Conservation (phyloP, 148 eudicot genomes). For the Oxyria digyna region DNA sequence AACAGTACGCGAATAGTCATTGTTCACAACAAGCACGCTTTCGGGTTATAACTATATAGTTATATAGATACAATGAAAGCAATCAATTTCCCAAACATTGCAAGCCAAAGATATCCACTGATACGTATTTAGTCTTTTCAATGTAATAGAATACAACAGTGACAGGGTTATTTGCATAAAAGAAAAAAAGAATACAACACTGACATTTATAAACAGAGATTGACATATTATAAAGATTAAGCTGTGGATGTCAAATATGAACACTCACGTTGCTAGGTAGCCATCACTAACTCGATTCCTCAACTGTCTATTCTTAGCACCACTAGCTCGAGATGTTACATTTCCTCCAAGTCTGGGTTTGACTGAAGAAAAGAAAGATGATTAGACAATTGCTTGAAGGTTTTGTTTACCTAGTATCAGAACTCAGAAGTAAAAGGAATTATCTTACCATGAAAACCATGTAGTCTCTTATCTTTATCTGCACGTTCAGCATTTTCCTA, state of each 20-base stretch:
- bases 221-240: not conserved
- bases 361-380: conserved; percentile 24
- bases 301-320: conserved; percentile 28
- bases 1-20: not conserved
- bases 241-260: not conserved
- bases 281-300: conserved; percentile 45
- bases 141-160: not conserved
- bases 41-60: not conserved
- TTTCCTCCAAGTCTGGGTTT: conserved; percentile 38
- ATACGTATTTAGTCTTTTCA: not conserved
- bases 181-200: no score
- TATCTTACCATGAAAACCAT: conserved; percentile 55
- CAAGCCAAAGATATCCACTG: not conserved
- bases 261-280: conserved; percentile 35
- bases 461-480: conserved; percentile 22
- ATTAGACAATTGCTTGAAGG: not conserved
- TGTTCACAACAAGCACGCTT: not conserved
- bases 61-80: not conserved
- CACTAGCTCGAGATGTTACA: conserved; percentile 29
- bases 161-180: no score
- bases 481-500: conserved; percentile 34
- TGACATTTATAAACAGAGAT: not conserved
- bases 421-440: not conserved
- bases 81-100: not conserved
- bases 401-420: not conserved